Conservation (phyloP, 2,329 filamentous ascomycete species). For the Fusarium anthophilum region DNA sequence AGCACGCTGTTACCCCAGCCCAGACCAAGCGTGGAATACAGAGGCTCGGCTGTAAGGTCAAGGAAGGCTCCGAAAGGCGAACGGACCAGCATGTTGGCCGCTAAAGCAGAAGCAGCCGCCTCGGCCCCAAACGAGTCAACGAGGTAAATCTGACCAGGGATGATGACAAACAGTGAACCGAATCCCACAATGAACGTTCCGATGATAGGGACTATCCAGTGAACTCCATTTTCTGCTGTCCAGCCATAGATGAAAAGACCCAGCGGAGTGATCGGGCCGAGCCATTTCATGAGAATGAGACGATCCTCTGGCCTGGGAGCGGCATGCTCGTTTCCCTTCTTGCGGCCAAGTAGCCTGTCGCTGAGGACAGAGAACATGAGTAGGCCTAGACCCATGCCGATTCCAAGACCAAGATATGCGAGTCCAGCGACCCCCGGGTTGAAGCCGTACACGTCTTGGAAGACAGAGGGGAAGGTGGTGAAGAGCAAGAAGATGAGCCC, state of each 20-base stretch:
- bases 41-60: constrained; percentile 6
- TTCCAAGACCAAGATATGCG: constrained; percentile 61
- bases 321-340: background rate
- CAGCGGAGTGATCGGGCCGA: constrained; percentile 61
- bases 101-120: constrained; percentile 40
- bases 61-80: constrained; percentile 31
- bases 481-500: constrained; percentile 51
- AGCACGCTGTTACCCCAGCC: constrained; percentile 34
- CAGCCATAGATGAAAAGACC: constrained; percentile 69
- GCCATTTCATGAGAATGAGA: constrained; percentile 64
- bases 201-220: constrained; percentile 69
- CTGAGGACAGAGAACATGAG: constrained; percentile 14
- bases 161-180: constrained; percentile 52
- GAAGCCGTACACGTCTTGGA: constrained; percentile 48
- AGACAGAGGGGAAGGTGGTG: constrained; percentile 50
- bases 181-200: constrained; percentile 62
- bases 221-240: constrained; percentile 59
- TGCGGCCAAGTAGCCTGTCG: constrained; percentile 24
- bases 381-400: constrained; percentile 44
- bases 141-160: constrained; percentile 37
- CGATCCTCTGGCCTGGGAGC: constrained; percentile 55
- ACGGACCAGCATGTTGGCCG: constrained; percentile 48
- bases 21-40: constrained; percentile 17
- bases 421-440: constrained; percentile 43
- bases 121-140: constrained; percentile 37